These are phyloP conservation scores for Gymnopilus dilepis DNA, from an alignment of 768 basidiomycete genomes.

Conservation along the genomic window DNA sequence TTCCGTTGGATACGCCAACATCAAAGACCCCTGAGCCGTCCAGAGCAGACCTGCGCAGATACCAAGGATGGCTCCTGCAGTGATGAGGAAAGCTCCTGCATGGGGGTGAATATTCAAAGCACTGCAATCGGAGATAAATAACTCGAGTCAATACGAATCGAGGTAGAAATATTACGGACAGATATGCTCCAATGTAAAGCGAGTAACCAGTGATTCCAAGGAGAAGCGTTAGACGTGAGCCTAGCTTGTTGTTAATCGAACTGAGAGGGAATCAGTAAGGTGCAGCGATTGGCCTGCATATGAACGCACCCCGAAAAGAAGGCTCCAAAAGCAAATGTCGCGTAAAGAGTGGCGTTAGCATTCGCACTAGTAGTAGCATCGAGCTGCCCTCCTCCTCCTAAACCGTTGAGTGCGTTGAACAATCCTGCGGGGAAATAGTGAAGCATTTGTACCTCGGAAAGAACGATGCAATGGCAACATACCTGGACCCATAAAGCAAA, in stretches of 20 bases:
- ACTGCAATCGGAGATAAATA: conserved; percentile 38
- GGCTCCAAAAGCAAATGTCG: conserved; percentile 49
- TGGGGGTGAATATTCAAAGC: conserved; percentile 71
- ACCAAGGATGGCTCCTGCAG: conserved; percentile 74
- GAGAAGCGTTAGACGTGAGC: conserved; percentile 73
- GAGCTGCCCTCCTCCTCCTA: conserved; percentile 81
- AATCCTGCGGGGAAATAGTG: conserved; percentile 49
- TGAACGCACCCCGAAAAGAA: conserved; percentile 63
- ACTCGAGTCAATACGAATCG: background rate
- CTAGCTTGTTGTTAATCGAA: conserved; percentile 81
- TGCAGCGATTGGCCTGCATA: background rate
- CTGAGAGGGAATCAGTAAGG: conserved; percentile 37
- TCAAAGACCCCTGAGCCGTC: conserved; percentile 86
- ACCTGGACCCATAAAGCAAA: conserved; percentile 69
- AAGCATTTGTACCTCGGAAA: background rate
- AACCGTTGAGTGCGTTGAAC: conserved; percentile 80
- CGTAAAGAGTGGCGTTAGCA: conserved; percentile 70
- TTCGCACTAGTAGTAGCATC: conserved; percentile 71
- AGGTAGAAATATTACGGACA: conserved; percentile 49
- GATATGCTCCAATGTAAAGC: conserved; percentile 73
- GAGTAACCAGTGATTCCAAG: conserved; percentile 80
- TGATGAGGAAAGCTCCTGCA: conserved; percentile 69
- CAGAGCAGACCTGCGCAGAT: conserved; percentile 74
- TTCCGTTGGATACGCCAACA: conserved; percentile 86
- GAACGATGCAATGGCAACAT: conserved; percentile 23